Evolutionary conservation across 2,329 filamentous ascomycete genomes (phyloP).

Genomic region (Trematosphaeria pertusa): DNA sequence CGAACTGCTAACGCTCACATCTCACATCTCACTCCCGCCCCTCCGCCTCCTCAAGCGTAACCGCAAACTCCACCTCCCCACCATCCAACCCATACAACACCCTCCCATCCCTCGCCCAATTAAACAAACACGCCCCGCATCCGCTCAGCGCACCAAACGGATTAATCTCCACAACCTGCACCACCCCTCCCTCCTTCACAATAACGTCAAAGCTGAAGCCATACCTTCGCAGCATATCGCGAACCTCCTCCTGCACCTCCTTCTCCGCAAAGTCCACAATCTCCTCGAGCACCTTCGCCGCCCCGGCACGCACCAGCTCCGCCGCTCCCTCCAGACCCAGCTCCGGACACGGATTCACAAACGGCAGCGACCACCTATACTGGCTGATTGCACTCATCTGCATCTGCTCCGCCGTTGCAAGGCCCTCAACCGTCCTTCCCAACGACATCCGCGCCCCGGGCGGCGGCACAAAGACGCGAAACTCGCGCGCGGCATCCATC

Average conservation of each 20-base stretch:
- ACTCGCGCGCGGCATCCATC: constrained; percentile 51
- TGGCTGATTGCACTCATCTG: constrained; percentile 18
- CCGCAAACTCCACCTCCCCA: constrained; percentile 13
- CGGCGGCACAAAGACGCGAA: constrained; percentile 55
- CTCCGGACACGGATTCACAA: constrained; percentile 2
- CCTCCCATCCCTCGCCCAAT: constrained; percentile 52
- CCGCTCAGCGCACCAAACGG: constrained; percentile 54
- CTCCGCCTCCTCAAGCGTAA: constrained; percentile 5
- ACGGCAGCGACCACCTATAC: constrained; percentile 18
- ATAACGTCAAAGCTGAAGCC: constrained; percentile 56
- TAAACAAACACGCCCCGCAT: constrained; percentile 56
- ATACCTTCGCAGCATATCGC: constrained; percentile 42
- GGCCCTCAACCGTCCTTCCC: no score
- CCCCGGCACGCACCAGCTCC: constrained; percentile 3
- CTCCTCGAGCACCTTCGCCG: constrained; percentile 1
- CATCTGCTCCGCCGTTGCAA: background rate
- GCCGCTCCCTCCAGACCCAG: constrained; percentile 2
- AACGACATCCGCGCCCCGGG: constrained; percentile 12
- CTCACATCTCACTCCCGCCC: background rate
- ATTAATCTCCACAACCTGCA: constrained; percentile 55
- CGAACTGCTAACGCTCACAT: no score
- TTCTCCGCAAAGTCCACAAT: constrained; percentile 5
- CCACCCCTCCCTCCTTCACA: constrained; percentile 37
- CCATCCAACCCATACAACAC: constrained; percentile 46
- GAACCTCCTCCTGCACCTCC: constrained; percentile 10